Evolutionary conservation across 2,329 filamentous ascomycete species (phyloP).

Genomic region (Talaromyces verruculosus): DNA sequence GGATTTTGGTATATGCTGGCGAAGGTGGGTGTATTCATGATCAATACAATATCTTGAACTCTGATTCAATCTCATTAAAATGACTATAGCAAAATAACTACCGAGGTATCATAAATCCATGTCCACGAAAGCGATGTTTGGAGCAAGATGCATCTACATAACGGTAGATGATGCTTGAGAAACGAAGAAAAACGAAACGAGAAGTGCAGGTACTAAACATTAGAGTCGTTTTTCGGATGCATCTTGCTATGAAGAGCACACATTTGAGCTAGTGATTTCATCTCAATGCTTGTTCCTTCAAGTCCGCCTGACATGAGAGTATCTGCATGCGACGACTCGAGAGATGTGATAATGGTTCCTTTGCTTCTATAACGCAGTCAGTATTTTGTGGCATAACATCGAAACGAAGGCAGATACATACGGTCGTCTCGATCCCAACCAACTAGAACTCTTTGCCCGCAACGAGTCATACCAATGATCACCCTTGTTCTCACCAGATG

Average conservation of each 20-base stretch:
- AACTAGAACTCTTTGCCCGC: slow-evolving; percentile 10
- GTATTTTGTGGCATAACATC: neutral
- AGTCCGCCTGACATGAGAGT: slow-evolving; percentile 4
- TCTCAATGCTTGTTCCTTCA: neutral
- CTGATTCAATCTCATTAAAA: neutral
- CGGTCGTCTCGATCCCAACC: slow-evolving; percentile 9
- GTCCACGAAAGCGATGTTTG: neutral
- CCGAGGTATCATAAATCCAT: neutral
- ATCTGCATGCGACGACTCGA: neutral
- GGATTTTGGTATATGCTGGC: neutral
- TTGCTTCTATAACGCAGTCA: slow-evolving; percentile 15
- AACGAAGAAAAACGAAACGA: neutral
- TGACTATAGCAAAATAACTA: neutral
- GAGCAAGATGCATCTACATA: neutral
- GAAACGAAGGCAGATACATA: neutral
- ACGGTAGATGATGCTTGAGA: neutral
- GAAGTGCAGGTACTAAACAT: slow-evolving; percentile 5
- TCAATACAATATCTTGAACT: neutral
- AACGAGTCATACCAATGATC: slow-evolving; percentile 13
- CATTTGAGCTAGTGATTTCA: neutral
- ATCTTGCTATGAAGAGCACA: neutral
- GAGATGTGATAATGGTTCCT: neutral
- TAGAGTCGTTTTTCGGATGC: slow-evolving; percentile 2
- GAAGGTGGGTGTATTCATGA: neutral
- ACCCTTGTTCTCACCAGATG: neutral